A percentile compares a stretch with the other conserved stretches of the same genome.
These are phyloP conservation scores for Trametes gibbosa DNA, from an alignment of 768 basidiomycete genomes.

Conservation along the genomic window DNA sequence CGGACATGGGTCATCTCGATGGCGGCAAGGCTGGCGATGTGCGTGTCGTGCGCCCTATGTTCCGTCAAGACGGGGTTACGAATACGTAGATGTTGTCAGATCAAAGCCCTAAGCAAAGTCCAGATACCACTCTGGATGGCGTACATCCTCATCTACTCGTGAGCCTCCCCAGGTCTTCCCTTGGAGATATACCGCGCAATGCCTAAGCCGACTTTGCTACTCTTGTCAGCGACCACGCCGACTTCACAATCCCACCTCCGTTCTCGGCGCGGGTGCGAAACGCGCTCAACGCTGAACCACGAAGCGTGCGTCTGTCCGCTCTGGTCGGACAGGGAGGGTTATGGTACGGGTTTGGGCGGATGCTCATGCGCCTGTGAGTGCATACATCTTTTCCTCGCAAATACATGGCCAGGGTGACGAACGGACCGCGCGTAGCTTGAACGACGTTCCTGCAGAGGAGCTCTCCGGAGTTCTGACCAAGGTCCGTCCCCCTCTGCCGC, in stretches of 20 bases:
- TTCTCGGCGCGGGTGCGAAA: slow-evolving; percentile 78
- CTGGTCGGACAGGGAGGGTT: slow-evolving; percentile 84
- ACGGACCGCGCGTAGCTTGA: slow-evolving; percentile 49
- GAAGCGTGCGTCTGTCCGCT: slow-evolving; percentile 76
- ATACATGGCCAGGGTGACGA: not conserved
- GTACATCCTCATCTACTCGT: slow-evolving; percentile 83
- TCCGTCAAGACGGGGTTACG: not conserved
- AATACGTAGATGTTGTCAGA: slow-evolving; percentile 44
- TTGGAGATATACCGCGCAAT: not conserved
- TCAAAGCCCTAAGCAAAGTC: slow-evolving; percentile 70
- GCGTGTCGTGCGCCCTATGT: slow-evolving; percentile 28
- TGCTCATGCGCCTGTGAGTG: slow-evolving; percentile 77
- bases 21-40: slow-evolving; percentile 85
- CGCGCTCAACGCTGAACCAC: slow-evolving; percentile 85
- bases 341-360: slow-evolving; percentile 93
- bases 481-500: slow-evolving; percentile 34
- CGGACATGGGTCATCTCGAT: slow-evolving; percentile 85
- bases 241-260: slow-evolving; percentile 78
- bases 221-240: slow-evolving; percentile 73
- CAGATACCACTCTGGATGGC: slow-evolving; percentile 92
- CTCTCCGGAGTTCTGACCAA: slow-evolving; percentile 71
- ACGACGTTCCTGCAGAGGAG: slow-evolving; percentile 69
- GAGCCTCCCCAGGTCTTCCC: slow-evolving; percentile 23
- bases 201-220: too few species aligned
- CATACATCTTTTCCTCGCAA: not conserved